Base-by-base conservation (phyloP, 345 rosid species). In the Gossypium bickii region DNA sequence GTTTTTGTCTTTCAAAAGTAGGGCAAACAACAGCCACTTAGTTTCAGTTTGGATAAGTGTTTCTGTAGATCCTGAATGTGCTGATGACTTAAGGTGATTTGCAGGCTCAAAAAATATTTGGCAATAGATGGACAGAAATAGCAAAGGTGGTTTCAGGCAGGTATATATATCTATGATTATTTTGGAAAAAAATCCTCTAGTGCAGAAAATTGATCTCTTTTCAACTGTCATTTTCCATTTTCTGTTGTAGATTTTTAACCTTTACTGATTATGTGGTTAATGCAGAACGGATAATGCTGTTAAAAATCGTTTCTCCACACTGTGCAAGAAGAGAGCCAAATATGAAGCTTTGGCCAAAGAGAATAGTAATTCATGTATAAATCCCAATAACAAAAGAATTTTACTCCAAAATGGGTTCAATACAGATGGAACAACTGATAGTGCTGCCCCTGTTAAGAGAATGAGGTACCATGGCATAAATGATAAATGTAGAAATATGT, bases 141-240 rank as follows among this genome's bases (percentile, higher is more conserved):
- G 98, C 99, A 70, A 95, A 95, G 89, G 97, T 93, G 87, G 97
- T 95, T 81, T 91, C 98, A 78, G 98, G 99, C 82, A 91, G 99
- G 99, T 95, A 92, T 25, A 73, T 58, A 38, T 60, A 25, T 60
- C 7, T 34, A 25, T 60, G 9, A 8, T 58, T 58, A 24, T 10
- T 24, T 25, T 59, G 16, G 7, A 59, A 24, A 24, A 34, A 59
- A 12, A 58, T 22, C 7, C 57, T 70, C 22, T 20, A 0, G 47
- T 41, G 38, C 8, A 13, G 18, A 47, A 73, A 61, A 51, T 47
- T 73, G 43, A 49, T 11, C 10, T 16, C 69, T 60, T 73, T 61
- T 48, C 48, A 34, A 27, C 44, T 55, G 9, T 24, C 52, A 47
- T 76, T 63, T 2, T 52, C n/a, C 24, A 16, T 49, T 47, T 44